A percentile compares a stretch with the other conserved stretches of the same genome.
These are phyloP conservation scores for Wickerhamomyces silvicola DNA, from an alignment of 805 yeast species.

Conservation along the genomic window DNA sequence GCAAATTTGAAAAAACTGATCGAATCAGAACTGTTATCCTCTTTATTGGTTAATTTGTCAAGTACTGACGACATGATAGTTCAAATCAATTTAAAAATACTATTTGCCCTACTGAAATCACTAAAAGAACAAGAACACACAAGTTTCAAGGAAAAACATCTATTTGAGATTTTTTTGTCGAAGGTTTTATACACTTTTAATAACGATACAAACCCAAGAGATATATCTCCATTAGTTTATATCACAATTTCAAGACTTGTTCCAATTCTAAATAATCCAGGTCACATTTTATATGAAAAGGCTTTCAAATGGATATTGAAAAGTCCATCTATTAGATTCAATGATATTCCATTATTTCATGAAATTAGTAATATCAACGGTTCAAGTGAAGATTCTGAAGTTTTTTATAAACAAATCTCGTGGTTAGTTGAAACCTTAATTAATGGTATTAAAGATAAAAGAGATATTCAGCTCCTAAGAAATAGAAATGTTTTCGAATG, in stretches of 20 bases:
- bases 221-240: constrained; percentile 45
- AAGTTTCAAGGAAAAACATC: constrained; percentile 48
- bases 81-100: constrained; percentile 35
- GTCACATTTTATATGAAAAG: constrained; percentile 68
- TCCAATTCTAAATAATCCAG: constrained; percentile 58
- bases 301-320: constrained; percentile 57
- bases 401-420: constrained; percentile 48
- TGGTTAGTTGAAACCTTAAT: constrained; percentile 59
- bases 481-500: constrained; percentile 61
- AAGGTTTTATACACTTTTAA: constrained; percentile 31
- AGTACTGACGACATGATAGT: constrained; percentile 24
- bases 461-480: constrained; percentile 50
- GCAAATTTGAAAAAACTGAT: constrained; percentile 52
- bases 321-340: constrained; percentile 29
- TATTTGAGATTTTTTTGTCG: constrained; percentile 47
- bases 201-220: constrained; percentile 11
- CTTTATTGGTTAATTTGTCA: constrained; percentile 41
- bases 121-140: constrained; percentile 34
- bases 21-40: constrained; percentile 49
- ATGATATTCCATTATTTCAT: constrained; percentile 39
- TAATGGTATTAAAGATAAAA: constrained; percentile 37
- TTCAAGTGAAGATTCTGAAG: constrained; percentile 34
- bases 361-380: constrained; percentile 22
- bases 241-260: constrained; percentile 48
- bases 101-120: constrained; percentile 38